phyloP scores from a whole-genome alignment of 164 flowering plant genomes.

The Chimonanthus salicifolius region DNA sequence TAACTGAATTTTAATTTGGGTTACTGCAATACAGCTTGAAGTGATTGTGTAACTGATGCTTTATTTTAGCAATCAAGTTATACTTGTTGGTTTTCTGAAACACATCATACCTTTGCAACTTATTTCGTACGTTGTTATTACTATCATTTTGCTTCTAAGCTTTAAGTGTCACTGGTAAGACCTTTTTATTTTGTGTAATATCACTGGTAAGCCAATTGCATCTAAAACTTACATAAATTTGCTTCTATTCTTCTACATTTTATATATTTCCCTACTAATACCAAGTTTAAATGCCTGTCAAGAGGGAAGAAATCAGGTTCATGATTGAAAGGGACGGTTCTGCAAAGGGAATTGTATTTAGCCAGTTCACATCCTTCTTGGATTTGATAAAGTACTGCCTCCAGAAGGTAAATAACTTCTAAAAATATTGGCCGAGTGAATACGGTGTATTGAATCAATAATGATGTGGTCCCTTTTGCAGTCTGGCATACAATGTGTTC shows the following conservation, averaged over 20 bases:
- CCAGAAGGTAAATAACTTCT: constrained; percentile 41
- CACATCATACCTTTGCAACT: too few species aligned
- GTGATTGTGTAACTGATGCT: too few species aligned
- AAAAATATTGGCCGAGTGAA: neutral
- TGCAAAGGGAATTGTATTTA: constrained; percentile 94
- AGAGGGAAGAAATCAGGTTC: constrained; percentile 91
- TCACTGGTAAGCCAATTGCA: neutral
- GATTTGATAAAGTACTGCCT: constrained; percentile 84
- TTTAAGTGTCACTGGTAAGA: too few species aligned
- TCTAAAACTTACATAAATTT: neutral
- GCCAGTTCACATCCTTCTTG: constrained; percentile 97
- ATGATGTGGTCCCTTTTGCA: constrained; percentile 31
- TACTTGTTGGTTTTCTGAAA: too few species aligned
- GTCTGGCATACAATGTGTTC: constrained; percentile 81
- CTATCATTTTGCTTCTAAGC: too few species aligned
- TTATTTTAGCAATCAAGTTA: too few species aligned
- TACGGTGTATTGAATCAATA: neutral
- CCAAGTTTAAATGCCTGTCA: constrained; percentile 11
- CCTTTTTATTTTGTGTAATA: neutral
- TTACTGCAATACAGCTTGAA: too few species aligned
- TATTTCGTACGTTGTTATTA: too few species aligned
- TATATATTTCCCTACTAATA: neutral
- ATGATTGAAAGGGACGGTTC: constrained; percentile 97
- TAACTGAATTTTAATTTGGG: too few species aligned
- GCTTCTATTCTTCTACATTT: too few species aligned